Base-by-base conservation (phyloP, 2,329 filamentous ascomycete genomes). In the Neobulgaria alba region DNA sequence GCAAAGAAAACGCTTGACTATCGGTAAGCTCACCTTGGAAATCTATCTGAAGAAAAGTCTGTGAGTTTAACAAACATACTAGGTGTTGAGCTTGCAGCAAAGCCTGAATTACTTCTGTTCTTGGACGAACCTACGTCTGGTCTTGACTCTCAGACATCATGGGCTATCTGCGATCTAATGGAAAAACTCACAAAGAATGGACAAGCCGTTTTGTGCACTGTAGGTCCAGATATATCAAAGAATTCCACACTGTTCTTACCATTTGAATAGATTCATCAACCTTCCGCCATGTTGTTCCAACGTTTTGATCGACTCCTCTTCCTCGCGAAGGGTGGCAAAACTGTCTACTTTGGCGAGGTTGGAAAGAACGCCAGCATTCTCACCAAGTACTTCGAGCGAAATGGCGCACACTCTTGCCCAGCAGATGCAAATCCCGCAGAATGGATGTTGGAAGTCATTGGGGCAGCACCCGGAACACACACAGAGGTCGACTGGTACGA, bases 61-160 rank as follows among this genome's bases (percentile, higher is more conserved):
- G n/a, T n/a, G n/a, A n/a, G n/a, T n/a, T n/a, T n/a, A n/a, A n/a
- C n/a, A n/a, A n/a, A n/a, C n/a, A n/a, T n/a, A n/a, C n/a, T n/a
- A n/a, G n/a, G n/a, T 61, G 89, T 95, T 18, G 90, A 95, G 60
- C 75, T 96, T 20, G 89, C 87, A 31, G 89, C 89, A 8, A 94
- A 90, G 67, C 89, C 89, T 5, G 79, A 86, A 34, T 70, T 95
- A 37, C 72, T 95, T 43, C 76, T 95, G 36, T 95, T 95, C 67
- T 76, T 95, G 34, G 89, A 95, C 54, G 89, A 95, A 63, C 89
- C 89, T 15, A 95, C 88, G 3, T 94, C 87, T 23, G 89, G 89
- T 67, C 77, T 95, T 14, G 89, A 95, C 63, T 86, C 80, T 57
- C 87, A 95, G 61, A 94, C 88, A 1, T 89, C 88, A 1, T 95